Percentiles rank a stretch among this genome's conserved stretches.
phyloP scores from a whole-genome alignment of 305 asterid genomes.

The Fraxinus sp. region DNA sequence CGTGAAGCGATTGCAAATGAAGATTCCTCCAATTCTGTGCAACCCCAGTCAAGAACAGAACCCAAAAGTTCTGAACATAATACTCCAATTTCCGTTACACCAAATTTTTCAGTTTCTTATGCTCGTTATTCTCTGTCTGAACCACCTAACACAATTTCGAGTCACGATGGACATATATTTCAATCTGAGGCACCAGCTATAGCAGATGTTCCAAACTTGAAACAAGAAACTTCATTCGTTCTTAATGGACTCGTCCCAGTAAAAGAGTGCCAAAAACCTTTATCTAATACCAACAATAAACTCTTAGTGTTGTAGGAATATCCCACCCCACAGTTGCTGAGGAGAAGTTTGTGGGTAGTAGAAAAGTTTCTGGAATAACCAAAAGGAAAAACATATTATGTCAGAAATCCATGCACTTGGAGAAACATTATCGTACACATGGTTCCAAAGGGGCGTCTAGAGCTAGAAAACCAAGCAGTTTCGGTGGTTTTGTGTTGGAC shows the following conservation, averaged over 20 bases:
- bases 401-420: constrained; percentile 75
- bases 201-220: constrained; percentile 34
- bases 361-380: constrained; percentile 69
- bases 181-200: constrained; percentile 45
- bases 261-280: constrained; percentile 41
- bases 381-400: constrained; percentile 77
- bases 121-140: constrained; percentile 40
- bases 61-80: constrained; percentile 42
- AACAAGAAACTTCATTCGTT: constrained; percentile 35
- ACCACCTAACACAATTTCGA: constrained; percentile 30
- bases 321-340: constrained; percentile 45
- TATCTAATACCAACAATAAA: constrained; percentile 40
- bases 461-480: constrained; percentile 59
- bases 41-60: no score
- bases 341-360: constrained; percentile 56
- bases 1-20: constrained; percentile 37
- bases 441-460: constrained; percentile 68
- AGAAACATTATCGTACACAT: constrained; percentile 42
- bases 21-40: constrained; percentile 37
- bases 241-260: constrained; percentile 42
- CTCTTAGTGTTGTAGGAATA: constrained; percentile 53
- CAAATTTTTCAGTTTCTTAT: constrained; percentile 40
- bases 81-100: constrained; percentile 36
- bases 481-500: constrained; percentile 73
- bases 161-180: constrained; percentile 40